Percentiles rank a stretch among this genome's conserved stretches.
Conservation (phyloP, 2,329 filamentous ascomycete species). For the Curvularia lunata region DNA sequence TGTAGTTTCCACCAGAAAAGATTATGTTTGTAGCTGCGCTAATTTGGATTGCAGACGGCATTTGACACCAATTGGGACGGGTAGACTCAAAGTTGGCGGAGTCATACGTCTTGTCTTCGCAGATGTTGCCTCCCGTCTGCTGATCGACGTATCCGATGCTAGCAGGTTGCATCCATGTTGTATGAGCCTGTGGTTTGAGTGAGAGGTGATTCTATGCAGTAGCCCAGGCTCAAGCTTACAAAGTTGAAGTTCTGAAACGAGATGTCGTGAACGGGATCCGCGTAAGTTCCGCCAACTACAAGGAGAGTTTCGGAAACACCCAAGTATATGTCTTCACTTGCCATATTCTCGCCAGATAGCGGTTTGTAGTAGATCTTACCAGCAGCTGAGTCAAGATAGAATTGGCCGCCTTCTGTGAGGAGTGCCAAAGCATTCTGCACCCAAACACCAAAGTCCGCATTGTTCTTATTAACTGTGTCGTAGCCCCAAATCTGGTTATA, state of each 20-base stretch:
- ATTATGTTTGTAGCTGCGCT: conserved; percentile 24
- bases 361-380: conserved; percentile 25
- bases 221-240: conserved; percentile 10
- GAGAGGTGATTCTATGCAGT: conserved; percentile 3
- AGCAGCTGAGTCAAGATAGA: conserved; percentile 21
- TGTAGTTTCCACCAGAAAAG: conserved; percentile 21
- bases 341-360: conserved; percentile 21
- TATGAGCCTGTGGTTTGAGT: conserved; percentile 15
- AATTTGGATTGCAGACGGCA: conserved; percentile 23
- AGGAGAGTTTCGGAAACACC: conserved; percentile 19
- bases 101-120: conserved; percentile 24
- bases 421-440: conserved; percentile 23
- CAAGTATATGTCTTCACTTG: conserved; percentile 16
- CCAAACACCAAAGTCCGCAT: conserved; percentile 27
- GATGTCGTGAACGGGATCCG: conserved; percentile 20
- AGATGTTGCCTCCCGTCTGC: conserved; percentile 23
- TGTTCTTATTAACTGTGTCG: conserved; percentile 17
- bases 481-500: conserved; percentile 24
- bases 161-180: conserved; percentile 20
- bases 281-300: conserved; percentile 22
- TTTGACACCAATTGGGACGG: conserved; percentile 23
- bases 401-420: conserved; percentile 23
- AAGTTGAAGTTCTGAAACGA: conserved; percentile 19
- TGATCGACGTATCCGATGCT: conserved; percentile 21
- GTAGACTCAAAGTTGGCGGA: conserved; percentile 22